phyloP scores from a whole-genome alignment of 352 stramenopile genomes.

The Globisporangium cederbergense region DNA sequence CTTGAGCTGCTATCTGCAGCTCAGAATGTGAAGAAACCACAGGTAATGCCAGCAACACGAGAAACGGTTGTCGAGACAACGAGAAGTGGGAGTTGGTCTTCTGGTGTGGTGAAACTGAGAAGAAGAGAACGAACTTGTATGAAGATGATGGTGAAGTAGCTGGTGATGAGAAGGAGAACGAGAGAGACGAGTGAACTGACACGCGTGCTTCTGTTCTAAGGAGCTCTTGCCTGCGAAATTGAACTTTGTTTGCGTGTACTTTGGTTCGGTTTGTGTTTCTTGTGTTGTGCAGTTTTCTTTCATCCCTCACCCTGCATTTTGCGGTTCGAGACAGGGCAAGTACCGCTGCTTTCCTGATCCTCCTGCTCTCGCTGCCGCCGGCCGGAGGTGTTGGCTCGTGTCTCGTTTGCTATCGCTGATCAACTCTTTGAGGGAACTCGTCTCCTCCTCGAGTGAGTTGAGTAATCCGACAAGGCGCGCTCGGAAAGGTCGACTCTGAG shows the following conservation, averaged over 20 bases:
- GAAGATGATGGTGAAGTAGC: neutral
- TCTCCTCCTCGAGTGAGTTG: conserved; percentile 69
- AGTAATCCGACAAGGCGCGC: conserved; percentile 57
- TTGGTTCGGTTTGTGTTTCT: neutral
- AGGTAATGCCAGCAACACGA: neutral
- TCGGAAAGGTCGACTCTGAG: conserved; percentile 38
- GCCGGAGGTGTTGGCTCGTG: neutral
- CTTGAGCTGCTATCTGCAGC: too few relatives aligned
- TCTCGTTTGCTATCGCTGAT: conserved; percentile 9
- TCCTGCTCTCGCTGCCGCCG: neutral
- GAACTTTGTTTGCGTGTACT: conserved; percentile 7
- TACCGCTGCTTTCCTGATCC: conserved; percentile 1
- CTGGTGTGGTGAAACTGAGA: neutral
- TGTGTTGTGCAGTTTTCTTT: neutral
- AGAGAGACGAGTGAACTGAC: neutral
- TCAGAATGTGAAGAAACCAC: neutral
- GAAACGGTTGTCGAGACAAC: neutral
- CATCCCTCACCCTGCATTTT: neutral
- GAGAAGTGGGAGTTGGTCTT: neutral
- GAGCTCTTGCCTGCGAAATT: neutral
- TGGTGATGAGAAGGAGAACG: neutral
- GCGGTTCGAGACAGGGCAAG: conserved; percentile 10
- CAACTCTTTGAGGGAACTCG: conserved; percentile 39
- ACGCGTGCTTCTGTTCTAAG: neutral
- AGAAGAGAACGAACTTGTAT: neutral